Percentiles rank a stretch among this genome's conserved stretches.
phyloP scores from a whole-genome alignment of 805 yeast species.

The Metschnikowia reukaufii region DNA sequence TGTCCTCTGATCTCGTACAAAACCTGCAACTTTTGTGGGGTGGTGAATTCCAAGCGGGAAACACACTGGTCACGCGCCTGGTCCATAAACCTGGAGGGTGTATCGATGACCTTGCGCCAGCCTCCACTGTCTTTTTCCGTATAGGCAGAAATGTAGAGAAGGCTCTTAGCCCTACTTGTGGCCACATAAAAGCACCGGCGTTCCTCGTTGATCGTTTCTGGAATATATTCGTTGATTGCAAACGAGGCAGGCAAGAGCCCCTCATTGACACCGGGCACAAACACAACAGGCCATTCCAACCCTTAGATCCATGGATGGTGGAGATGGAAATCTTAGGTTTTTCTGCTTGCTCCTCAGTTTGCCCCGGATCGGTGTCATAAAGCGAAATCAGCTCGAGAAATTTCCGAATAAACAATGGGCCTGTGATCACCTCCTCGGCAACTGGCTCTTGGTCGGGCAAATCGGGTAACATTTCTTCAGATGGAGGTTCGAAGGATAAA shows the following conservation, averaged over 20 bases:
- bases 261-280: constrained; percentile 70
- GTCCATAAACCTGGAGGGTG: constrained; percentile 31
- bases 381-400: constrained; percentile 20
- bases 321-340: constrained; percentile 49
- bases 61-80: constrained; percentile 10
- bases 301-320: constrained; percentile 91
- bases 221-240: constrained; percentile 34
- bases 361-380: constrained; percentile 23
- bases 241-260: constrained; percentile 63
- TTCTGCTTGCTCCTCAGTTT: constrained; percentile 15
- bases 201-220: constrained; percentile 61
- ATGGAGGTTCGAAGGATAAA: constrained; percentile 30
- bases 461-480: constrained; percentile 20
- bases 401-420: constrained; percentile 9
- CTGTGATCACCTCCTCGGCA: constrained; percentile 15
- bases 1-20: constrained; percentile 20
- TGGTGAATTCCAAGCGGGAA: constrained; percentile 22
- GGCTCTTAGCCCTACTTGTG: constrained; percentile 71
- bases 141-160: constrained; percentile 47
- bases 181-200: constrained; percentile 87
- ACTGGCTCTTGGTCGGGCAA: constrained; percentile 2
- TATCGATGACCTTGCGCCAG: constrained; percentile 23
- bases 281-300: constrained; percentile 93
- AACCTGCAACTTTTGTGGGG: constrained; percentile 15
- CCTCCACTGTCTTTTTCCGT: constrained; percentile 16